These are phyloP conservation scores for Choricystis sp. DNA, from an alignment of 139 green algal genomes.

Conservation along the genomic window DNA sequence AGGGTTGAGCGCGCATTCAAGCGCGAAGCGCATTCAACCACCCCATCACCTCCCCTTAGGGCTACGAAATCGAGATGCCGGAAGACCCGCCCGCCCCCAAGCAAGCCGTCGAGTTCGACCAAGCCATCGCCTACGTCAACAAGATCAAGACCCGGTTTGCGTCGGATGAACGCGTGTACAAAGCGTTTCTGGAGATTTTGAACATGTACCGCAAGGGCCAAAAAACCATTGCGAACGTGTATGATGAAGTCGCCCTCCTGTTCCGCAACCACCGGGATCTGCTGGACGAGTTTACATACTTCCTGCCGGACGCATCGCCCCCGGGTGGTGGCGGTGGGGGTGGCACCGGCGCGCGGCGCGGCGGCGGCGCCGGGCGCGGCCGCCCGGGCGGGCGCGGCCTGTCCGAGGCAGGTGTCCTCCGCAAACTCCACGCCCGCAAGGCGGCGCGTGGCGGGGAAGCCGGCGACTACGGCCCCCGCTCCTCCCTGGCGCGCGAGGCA, in stretches of 20 bases:
- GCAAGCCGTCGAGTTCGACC: constrained; percentile 91
- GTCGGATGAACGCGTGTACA: constrained; percentile 93
- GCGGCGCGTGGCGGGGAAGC: constrained; percentile 7
- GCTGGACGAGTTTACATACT: constrained; percentile 96
- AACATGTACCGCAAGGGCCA: constrained; percentile 98
- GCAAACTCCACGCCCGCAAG: constrained; percentile 13
- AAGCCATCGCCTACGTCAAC: constrained; percentile 99
- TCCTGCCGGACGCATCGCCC: constrained; percentile 76
- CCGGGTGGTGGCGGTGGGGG: constrained; percentile 9
- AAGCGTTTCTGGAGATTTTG: constrained; percentile 97
- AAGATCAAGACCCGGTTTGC: constrained; percentile 96
- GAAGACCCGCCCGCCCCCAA: constrained; percentile 21
- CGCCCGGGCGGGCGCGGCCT: constrained; percentile 1
- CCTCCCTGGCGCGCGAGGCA: constrained; percentile 28
- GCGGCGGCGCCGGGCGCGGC: neutral
- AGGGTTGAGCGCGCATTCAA: too few species aligned
- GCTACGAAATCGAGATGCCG: constrained; percentile 25
- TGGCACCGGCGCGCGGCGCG: neutral
- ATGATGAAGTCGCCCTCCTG: constrained; percentile 85
- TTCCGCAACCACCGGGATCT: constrained; percentile 88
- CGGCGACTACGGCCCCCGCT: neutral
- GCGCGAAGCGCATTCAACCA: too few species aligned
- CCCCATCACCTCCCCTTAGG: too few species aligned
- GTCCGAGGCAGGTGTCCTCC: neutral
- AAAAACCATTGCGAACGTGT: constrained; percentile 92